These are phyloP conservation scores for Termitomyces sp. DNA, from an alignment of 768 basidiomycete genomes.

Conservation along the genomic window DNA sequence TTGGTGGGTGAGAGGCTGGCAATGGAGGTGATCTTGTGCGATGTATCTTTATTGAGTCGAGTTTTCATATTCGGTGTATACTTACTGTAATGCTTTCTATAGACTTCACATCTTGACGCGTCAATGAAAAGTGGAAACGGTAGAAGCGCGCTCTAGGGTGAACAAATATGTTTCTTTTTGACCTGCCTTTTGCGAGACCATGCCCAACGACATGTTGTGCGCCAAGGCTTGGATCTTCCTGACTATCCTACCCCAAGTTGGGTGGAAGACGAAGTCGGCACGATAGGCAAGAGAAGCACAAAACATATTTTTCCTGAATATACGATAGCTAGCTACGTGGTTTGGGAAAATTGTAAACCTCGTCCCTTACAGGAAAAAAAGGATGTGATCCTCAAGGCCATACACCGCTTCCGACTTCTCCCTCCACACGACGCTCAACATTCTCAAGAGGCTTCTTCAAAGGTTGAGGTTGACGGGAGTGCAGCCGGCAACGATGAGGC, in stretches of 20 bases:
- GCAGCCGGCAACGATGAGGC: neutral
- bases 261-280: neutral
- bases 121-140: neutral
- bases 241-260: neutral
- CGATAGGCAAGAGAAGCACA: neutral
- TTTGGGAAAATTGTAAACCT: neutral
- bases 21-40: neutral
- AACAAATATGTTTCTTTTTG: neutral
- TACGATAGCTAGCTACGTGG: neutral
- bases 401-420: neutral
- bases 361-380: neutral
- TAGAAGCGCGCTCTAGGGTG: too few relatives aligned
- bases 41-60: constrained; percentile 10
- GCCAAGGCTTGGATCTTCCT: neutral
- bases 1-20: neutral
- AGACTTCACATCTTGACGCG: neutral
- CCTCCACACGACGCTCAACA: neutral
- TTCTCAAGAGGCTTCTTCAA: neutral
- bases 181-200: neutral
- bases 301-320: neutral
- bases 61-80: constrained; percentile 7
- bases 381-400: neutral
- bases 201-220: neutral
- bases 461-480: constrained; percentile 5
- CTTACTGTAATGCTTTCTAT: constrained; percentile 2